Evolutionary conservation across 495 filamentous ascomycete species (phyloP).

Genomic region (Aspergillus saccharolyticus): DNA sequence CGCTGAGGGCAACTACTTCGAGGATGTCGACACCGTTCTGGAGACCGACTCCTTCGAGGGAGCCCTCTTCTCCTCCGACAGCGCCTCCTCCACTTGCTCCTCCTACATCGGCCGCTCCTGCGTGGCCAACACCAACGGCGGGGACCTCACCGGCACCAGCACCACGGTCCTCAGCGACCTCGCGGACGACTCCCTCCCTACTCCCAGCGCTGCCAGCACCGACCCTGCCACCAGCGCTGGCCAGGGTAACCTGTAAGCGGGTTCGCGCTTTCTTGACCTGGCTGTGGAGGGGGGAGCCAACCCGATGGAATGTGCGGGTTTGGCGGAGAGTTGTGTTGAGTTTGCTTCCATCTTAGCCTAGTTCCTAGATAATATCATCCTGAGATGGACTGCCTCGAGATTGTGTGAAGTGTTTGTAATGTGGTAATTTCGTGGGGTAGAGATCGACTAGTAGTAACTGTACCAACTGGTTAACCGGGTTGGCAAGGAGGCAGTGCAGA

Average conservation of each 20-base stretch:
- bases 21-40: conserved; percentile 2
- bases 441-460: too few species aligned
- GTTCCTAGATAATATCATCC: neutral
- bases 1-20: conserved; percentile 51
- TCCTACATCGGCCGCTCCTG: conserved; percentile 3
- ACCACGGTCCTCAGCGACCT: neutral
- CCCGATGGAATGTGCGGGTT: neutral
- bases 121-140: conserved; percentile 2
- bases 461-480: too few species aligned
- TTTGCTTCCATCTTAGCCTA: conserved; percentile 5
- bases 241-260: conserved; percentile 5
- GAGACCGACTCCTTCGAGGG: conserved; percentile 4
- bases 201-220: neutral
- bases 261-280: neutral
- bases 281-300: neutral
- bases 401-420: too few species aligned
- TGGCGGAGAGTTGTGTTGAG: neutral
- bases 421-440: too few species aligned
- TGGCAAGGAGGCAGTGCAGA: conserved; percentile 5
- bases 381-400: neutral
- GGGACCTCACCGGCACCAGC: conserved; percentile 1
- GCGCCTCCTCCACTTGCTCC: neutral
- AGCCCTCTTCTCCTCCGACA: conserved; percentile 1
- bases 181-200: neutral
- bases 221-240: neutral